These are phyloP conservation scores for Aspergillus affinis DNA, from an alignment of 495 filamentous ascomycete genomes.

Conservation along the genomic window DNA sequence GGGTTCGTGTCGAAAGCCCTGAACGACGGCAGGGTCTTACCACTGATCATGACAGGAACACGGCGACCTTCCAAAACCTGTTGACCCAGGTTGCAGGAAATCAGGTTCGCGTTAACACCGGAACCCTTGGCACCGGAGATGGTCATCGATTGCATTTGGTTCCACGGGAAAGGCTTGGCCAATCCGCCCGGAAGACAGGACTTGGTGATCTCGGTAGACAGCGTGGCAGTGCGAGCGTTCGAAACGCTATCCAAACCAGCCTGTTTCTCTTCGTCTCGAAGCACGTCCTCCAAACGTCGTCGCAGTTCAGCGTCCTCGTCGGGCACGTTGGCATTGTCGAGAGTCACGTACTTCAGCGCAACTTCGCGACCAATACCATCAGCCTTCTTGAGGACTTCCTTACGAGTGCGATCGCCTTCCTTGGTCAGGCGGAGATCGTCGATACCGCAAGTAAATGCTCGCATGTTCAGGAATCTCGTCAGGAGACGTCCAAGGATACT, in stretches of 20 bases:
- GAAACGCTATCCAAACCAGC: slow-evolving; percentile 81
- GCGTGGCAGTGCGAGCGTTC: slow-evolving; percentile 63
- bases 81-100: slow-evolving; percentile 96
- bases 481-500: slow-evolving; percentile 86
- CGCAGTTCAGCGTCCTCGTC: slow-evolving; percentile 68
- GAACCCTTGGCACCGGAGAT: slow-evolving; percentile 93
- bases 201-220: slow-evolving; percentile 77
- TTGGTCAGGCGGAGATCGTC: slow-evolving; percentile 88
- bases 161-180: slow-evolving; percentile 88
- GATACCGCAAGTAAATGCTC: slow-evolving; percentile 95
- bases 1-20: slow-evolving; percentile 85
- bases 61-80: slow-evolving; percentile 93
- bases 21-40: slow-evolving; percentile 95
- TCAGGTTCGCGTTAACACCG: slow-evolving; percentile 91
- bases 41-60: slow-evolving; percentile 96
- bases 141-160: slow-evolving; percentile 99
- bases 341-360: slow-evolving; percentile 87
- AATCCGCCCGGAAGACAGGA: slow-evolving; percentile 79
- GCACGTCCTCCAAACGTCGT: slow-evolving; percentile 79
- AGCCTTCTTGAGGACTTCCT: slow-evolving; percentile 67
- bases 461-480: slow-evolving; percentile 87
- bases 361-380: slow-evolving; percentile 76
- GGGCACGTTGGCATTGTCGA: slow-evolving; percentile 59
- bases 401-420: slow-evolving; percentile 71
- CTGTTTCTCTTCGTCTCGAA: slow-evolving; percentile 88